Percentiles rank a stretch among this genome's conserved stretches.
phyloP scores from a whole-genome alignment of 164 flowering plant species.

The Liriodendron chinense region DNA sequence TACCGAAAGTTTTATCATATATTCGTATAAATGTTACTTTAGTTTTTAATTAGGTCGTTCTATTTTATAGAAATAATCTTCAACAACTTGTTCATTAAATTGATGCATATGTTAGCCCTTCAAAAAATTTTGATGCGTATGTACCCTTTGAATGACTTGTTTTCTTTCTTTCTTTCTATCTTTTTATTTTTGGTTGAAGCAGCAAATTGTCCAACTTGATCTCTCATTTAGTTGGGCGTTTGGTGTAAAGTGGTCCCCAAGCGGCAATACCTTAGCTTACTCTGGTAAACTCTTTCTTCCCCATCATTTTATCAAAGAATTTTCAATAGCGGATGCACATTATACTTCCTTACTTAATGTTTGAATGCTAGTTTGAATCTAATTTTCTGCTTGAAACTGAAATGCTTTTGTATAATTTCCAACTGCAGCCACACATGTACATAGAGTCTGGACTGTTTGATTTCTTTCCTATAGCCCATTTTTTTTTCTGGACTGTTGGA shows the following conservation, averaged over 20 bases:
- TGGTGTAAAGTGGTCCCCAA: constrained; percentile 97
- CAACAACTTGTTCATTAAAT: not conserved
- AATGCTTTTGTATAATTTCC: not conserved
- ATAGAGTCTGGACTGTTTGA: no score
- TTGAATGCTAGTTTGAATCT: not conserved
- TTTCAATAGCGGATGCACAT: not conserved
- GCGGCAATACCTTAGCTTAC: constrained; percentile 95
- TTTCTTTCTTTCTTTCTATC: not conserved
- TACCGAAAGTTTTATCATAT: not conserved
- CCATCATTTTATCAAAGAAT: not conserved
- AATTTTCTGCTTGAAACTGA: constrained; percentile 1
- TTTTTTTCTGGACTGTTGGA: no score
- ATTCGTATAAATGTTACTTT: not conserved
- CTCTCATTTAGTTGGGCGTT: constrained; percentile 96
- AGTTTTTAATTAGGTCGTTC: not conserved
- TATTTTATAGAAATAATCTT: not conserved
- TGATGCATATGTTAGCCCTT: no score
- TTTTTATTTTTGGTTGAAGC: constrained; percentile 31
- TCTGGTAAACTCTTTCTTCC: constrained; percentile 63
- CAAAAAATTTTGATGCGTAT: no score
- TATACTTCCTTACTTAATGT: constrained; percentile 2
- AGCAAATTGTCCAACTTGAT: constrained; percentile 98
- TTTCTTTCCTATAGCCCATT: no score
- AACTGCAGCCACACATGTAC: no score
- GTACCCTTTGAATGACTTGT: not conserved